These are phyloP conservation scores for Apostasia shenzhenica DNA, from an alignment of 106 monocot genomes.

Conservation along the genomic window DNA sequence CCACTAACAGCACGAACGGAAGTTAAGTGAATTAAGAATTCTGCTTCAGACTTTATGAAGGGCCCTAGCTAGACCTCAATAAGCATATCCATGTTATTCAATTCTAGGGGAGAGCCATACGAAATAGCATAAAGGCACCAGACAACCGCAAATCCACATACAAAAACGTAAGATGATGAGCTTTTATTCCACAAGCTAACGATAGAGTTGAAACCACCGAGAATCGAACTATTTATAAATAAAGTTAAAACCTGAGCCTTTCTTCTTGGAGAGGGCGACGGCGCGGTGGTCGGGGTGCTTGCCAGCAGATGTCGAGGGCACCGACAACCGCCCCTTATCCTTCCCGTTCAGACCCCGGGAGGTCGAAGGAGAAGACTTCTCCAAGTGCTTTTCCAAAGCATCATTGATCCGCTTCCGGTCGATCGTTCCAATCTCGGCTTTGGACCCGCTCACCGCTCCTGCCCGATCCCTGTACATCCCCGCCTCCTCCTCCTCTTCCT, in stretches of 20 bases:
- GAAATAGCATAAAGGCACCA: neutral
- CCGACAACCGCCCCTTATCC: slow-evolving; percentile 28
- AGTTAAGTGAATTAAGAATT: too few species aligned
- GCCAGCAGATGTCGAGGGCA: neutral
- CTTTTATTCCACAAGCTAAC: neutral
- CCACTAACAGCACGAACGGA: too few species aligned
- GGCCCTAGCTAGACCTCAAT: too few species aligned
- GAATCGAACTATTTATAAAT: neutral
- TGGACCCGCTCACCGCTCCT: slow-evolving; percentile 26
- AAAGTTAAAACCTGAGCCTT: neutral
- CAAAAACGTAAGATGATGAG: too few species aligned
- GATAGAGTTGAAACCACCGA: neutral
- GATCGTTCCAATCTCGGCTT: slow-evolving; percentile 25
- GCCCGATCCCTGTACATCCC: slow-evolving; percentile 37
- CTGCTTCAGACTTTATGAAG: too few species aligned
- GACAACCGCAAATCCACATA: too few species aligned
- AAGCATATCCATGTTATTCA: neutral
- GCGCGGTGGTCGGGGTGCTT: slow-evolving; percentile 8
- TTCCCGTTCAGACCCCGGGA: slow-evolving; percentile 37
- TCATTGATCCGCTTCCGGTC: slow-evolving; percentile 65
- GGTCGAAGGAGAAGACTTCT: slow-evolving; percentile 47
- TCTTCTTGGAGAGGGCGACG: neutral
- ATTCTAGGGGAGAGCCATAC: neutral
- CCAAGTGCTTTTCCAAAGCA: slow-evolving; percentile 60
- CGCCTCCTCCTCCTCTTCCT: slow-evolving; percentile 13